Conservation (phyloP, 495 filamentous ascomycete genomes). For the Talaromyces proteolyticus region DNA sequence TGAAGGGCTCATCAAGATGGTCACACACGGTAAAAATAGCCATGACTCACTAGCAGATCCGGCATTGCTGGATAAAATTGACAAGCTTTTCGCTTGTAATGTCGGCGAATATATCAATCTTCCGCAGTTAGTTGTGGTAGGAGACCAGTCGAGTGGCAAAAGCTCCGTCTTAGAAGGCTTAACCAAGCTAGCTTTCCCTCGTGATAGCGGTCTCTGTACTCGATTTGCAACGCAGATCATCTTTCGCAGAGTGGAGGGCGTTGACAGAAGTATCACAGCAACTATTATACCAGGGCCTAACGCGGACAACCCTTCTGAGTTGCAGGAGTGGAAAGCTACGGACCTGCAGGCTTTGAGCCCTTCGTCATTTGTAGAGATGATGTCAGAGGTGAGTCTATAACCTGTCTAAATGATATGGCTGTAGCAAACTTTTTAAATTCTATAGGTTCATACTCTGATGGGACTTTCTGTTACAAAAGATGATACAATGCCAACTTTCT, state of each 20-base stretch:
- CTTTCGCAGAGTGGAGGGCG: slow-evolving; percentile 39
- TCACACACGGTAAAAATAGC: too few species aligned
- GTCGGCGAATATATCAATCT: slow-evolving; percentile 31
- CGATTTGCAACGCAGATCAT: slow-evolving; percentile 43
- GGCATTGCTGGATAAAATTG: slow-evolving; percentile 33
- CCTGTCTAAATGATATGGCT: too few species aligned
- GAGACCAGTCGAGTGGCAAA: slow-evolving; percentile 39
- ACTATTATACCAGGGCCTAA: slow-evolving; percentile 36
- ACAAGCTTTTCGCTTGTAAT: slow-evolving; percentile 33
- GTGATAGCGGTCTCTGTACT: slow-evolving; percentile 35
- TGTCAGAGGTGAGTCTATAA: neutral
- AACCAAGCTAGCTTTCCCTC: slow-evolving; percentile 35
- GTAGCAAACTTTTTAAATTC: too few species aligned
- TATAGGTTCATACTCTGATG: slow-evolving; percentile 24
- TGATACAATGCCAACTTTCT: slow-evolving; percentile 46
- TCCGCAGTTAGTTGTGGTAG: slow-evolving; percentile 36
- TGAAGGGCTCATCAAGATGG: too few species aligned
- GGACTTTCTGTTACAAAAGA: slow-evolving; percentile 15
- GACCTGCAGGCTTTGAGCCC: slow-evolving; percentile 1
- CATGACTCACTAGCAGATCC: slow-evolving; percentile 31
- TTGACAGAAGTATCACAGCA: slow-evolving; percentile 22
- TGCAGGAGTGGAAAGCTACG: too few species aligned
- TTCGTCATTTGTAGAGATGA: too few species aligned
- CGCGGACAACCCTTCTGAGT: neutral
- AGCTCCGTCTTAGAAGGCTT: slow-evolving; percentile 39